These are phyloP conservation scores for Hypoxylon sp. DNA, from an alignment of 2,329 filamentous ascomycete species.

Conservation along the genomic window DNA sequence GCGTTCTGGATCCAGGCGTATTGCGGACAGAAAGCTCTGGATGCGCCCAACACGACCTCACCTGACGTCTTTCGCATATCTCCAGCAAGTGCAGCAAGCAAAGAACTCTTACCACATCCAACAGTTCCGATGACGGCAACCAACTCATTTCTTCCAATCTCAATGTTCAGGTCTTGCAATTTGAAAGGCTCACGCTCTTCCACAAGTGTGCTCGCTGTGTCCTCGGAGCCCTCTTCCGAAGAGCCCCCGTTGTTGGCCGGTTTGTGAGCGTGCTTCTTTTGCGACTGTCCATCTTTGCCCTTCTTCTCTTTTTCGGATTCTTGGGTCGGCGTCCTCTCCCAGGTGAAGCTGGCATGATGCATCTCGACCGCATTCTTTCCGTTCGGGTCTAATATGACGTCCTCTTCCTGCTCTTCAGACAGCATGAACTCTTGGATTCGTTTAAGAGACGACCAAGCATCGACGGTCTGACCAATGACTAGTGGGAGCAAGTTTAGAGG, in stretches of 20 bases:
- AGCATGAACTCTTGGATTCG: constrained; percentile 91
- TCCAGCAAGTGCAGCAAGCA: constrained; percentile 89
- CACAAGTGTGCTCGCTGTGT: constrained; percentile 69
- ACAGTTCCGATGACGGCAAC: constrained; percentile 91
- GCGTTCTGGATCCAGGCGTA: constrained; percentile 99
- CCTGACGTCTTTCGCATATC: constrained; percentile 91
- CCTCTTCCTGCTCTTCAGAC: constrained; percentile 86
- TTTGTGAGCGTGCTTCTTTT: constrained; percentile 53
- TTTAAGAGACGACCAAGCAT: constrained; percentile 86
- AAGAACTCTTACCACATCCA: constrained; percentile 89
- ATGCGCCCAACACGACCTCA: constrained; percentile 81
- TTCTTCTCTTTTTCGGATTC: constrained; percentile 68
- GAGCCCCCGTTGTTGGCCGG: constrained; percentile 52
- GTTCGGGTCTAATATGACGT: constrained; percentile 69
- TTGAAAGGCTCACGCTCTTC: constrained; percentile 78
- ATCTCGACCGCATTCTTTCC: constrained; percentile 80
- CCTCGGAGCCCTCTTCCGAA: constrained; percentile 62
- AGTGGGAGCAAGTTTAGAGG: constrained; percentile 91
- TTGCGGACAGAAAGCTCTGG: constrained; percentile 91
- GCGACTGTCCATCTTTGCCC: constrained; percentile 57
- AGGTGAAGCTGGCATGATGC: constrained; percentile 83
- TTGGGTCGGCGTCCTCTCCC: constrained; percentile 78
- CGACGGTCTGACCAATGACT: constrained; percentile 89
- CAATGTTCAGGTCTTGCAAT: constrained; percentile 76
- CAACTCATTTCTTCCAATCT: constrained; percentile 80